These are phyloP conservation scores for Myriosclerotinia scirpicola DNA, from an alignment of 2,329 filamentous ascomycete genomes.

Conservation along the genomic window DNA sequence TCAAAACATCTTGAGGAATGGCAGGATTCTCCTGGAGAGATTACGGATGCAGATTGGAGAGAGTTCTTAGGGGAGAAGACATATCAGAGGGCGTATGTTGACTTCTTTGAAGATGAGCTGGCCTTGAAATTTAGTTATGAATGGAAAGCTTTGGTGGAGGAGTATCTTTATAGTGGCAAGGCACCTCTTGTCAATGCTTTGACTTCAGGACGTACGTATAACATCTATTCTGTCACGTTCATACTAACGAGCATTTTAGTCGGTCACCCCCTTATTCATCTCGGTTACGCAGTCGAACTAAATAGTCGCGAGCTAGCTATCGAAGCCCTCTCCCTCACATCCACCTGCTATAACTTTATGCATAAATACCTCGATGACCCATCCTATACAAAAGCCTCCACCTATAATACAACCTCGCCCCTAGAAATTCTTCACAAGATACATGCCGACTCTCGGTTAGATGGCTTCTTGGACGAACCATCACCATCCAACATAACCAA, in stretches of 20 bases:
- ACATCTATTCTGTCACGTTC: constrained; percentile 35
- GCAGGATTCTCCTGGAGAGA: constrained; percentile 80
- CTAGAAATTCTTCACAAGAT: constrained; percentile 72
- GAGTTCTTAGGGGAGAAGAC: constrained; percentile 75
- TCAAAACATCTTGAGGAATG: constrained; percentile 73
- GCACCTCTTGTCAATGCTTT: constrained; percentile 79
- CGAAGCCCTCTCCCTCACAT: constrained; percentile 75
- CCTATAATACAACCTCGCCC: constrained; percentile 60
- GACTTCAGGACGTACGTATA: constrained; percentile 69
- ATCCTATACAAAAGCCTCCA: constrained; percentile 64
- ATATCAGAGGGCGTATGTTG: constrained; percentile 87
- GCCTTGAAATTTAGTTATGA: constrained; percentile 71
- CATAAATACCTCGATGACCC: constrained; percentile 71
- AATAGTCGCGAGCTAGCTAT: constrained; percentile 82
- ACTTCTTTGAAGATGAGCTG: constrained; percentile 93
- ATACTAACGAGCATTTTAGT: constrained; percentile 50
- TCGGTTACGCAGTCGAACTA: constrained; percentile 92
- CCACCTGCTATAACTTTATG: constrained; percentile 57
- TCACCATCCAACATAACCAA: constrained; percentile 63
- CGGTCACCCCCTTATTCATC: constrained; percentile 88
- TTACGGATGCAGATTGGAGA: constrained; percentile 81
- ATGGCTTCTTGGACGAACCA: constrained; percentile 60
- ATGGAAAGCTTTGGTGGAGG: constrained; percentile 74
- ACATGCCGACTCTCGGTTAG: constrained; percentile 66
- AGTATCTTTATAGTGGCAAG: constrained; percentile 73